Percentiles rank a stretch among this genome's conserved stretches.
These are phyloP conservation scores for Pleoardoris graminearum DNA, from an alignment of 2,329 filamentous ascomycete genomes.

Conservation along the genomic window DNA sequence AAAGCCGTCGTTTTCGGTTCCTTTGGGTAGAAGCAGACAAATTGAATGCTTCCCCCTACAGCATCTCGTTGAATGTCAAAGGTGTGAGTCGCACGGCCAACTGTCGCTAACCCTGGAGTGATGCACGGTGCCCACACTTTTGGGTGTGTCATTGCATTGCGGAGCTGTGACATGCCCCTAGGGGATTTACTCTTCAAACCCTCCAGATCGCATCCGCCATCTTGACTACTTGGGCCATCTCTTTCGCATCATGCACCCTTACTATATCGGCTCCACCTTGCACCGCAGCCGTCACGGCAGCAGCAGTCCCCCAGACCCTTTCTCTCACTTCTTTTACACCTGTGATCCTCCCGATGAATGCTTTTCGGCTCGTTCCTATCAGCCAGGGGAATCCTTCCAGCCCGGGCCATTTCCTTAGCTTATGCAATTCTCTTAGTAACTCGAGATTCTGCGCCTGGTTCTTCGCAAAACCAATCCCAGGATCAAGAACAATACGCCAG, in stretches of 20 bases:
- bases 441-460: slow-evolving; percentile 77
- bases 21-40: slow-evolving; percentile 31
- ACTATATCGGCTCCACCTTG: slow-evolving; percentile 89
- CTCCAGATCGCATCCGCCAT: slow-evolving; percentile 96
- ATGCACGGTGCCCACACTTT: no score
- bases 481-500: slow-evolving; percentile 95
- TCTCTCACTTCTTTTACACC: slow-evolving; percentile 71
- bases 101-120: no score
- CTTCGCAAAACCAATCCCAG: slow-evolving; percentile 94
- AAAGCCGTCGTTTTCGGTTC: slow-evolving; percentile 69
- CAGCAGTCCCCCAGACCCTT: slow-evolving; percentile 83
- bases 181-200: slow-evolving; percentile 23
- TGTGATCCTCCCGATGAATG: slow-evolving; percentile 82
- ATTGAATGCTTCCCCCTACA: no score
- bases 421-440: slow-evolving; percentile 68
- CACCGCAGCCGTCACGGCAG: slow-evolving; percentile 82
- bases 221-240: slow-evolving; percentile 81
- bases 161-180: no score
- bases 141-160: no score
- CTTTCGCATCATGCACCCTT: slow-evolving; percentile 83
- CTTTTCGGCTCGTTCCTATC: slow-evolving; percentile 84
- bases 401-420: slow-evolving; percentile 56
- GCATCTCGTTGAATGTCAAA: no score
- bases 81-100: no score
- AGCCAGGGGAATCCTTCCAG: slow-evolving; percentile 80